Evolutionary conservation across 1,284 basidiomycete species (phyloP).

Genomic region (Sporisorium iseilematis-ciliati): DNA sequence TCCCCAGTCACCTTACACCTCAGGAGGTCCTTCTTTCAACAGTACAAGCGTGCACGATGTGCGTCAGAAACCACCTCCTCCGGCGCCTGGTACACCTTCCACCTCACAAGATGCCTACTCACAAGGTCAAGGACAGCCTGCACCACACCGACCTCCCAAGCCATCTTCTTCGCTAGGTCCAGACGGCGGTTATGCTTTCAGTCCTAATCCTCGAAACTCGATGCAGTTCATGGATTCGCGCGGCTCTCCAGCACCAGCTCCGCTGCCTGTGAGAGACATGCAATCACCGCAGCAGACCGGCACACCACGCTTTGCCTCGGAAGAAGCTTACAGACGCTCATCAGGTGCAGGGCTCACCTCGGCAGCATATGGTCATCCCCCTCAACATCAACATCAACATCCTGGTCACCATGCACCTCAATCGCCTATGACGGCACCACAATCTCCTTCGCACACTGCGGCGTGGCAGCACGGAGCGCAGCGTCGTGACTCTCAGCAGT

Average conservation of each 20-base stretch:
- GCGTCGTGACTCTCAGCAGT: slow-evolving; percentile 16
- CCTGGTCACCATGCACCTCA: slow-evolving; percentile 13
- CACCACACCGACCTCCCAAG: slow-evolving; percentile 46
- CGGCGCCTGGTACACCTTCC: slow-evolving; percentile 18
- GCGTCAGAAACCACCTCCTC: slow-evolving; percentile 35
- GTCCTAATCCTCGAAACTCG: slow-evolving; percentile 25
- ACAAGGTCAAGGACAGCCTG: slow-evolving; percentile 2
- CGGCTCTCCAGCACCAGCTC: slow-evolving; percentile 17
- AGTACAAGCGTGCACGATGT: slow-evolving; percentile 7
- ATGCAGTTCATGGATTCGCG: slow-evolving; percentile 13
- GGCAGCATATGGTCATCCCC: slow-evolving; percentile 5
- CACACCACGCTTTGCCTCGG: not conserved
- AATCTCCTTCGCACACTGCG: slow-evolving; percentile 3
- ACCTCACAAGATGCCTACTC: slow-evolving; percentile 12
- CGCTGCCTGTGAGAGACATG: slow-evolving; percentile 3
- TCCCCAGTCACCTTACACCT: slow-evolving; percentile 21
- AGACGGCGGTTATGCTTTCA: slow-evolving; percentile 18
- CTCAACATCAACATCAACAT: slow-evolving; percentile 3
- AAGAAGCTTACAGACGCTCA: slow-evolving; percentile 13
- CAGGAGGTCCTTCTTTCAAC: slow-evolving; percentile 11
- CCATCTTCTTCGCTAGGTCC: slow-evolving; percentile 25
- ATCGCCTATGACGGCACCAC: slow-evolving; percentile 11
- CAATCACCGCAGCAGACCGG: slow-evolving; percentile 23
- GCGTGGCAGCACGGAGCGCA: slow-evolving; percentile 18
- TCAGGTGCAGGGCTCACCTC: slow-evolving; percentile 8